These are phyloP conservation scores for Linnemannia zychae DNA, from an alignment of 192 early-diverging fungal species.

Conservation along the genomic window DNA sequence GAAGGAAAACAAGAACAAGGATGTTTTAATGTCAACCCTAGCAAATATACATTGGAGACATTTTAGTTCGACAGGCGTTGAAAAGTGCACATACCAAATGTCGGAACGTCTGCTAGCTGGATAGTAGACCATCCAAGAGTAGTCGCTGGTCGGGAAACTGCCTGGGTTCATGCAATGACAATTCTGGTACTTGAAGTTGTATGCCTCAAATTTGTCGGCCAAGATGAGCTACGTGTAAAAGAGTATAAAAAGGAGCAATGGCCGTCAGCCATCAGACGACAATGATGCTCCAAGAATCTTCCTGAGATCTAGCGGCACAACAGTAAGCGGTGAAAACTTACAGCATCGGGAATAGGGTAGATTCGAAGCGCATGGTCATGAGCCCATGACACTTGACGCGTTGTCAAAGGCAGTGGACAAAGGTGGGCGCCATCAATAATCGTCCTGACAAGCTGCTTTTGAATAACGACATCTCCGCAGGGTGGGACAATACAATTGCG, in stretches of 20 bases:
- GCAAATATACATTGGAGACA: background rate
- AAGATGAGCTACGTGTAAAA: slow-evolving; percentile 73
- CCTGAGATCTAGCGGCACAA: background rate
- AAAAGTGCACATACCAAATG: slow-evolving; percentile 60
- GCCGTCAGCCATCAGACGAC: background rate
- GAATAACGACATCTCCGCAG: slow-evolving; percentile 55
- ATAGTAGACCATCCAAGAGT: slow-evolving; percentile 81
- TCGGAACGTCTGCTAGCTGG: slow-evolving; percentile 69
- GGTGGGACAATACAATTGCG: slow-evolving; percentile 82
- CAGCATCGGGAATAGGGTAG: slow-evolving; percentile 90
- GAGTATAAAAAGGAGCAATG: background rate
- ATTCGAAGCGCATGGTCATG: slow-evolving; percentile 88
- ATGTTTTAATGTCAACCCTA: background rate
- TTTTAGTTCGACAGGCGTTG: background rate
- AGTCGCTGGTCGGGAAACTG: slow-evolving; percentile 64
- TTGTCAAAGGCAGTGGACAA: slow-evolving; percentile 80
- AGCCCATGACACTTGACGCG: slow-evolving; percentile 85
- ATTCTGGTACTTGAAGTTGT: slow-evolving; percentile 79
- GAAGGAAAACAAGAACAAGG: background rate
- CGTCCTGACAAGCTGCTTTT: slow-evolving; percentile 79
- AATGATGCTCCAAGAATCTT: background rate
- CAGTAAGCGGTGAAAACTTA: slow-evolving; percentile 55
- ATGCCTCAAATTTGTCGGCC: slow-evolving; percentile 90
- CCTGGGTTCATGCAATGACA: slow-evolving; percentile 86
- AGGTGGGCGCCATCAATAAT: slow-evolving; percentile 90